Evolutionary conservation across 176 grass and related monocot species (phyloP).

Genomic region (Eleusine coracana): DNA sequence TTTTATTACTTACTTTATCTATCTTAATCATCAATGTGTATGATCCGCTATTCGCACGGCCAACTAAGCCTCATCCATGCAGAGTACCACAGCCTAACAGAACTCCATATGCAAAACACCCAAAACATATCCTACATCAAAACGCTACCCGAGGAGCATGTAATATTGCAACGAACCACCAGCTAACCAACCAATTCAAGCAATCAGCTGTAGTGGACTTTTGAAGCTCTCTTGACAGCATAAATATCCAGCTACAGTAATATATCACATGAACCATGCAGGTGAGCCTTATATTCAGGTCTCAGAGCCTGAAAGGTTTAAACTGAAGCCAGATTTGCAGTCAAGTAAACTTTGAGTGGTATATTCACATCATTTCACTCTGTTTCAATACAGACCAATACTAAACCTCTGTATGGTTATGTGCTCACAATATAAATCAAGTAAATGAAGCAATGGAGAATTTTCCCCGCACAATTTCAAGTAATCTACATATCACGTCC

Average conservation of each 20-base stretch:
- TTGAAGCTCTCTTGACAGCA: background rate
- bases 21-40: background rate
- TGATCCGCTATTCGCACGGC: background rate
- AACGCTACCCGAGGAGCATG: too few relatives aligned
- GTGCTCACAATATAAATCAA: background rate
- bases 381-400: background rate
- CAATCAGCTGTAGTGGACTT: background rate
- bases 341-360: background rate
- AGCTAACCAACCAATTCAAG: background rate
- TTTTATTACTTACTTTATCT: background rate
- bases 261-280: background rate
- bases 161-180: background rate
- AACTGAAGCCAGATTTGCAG: background rate
- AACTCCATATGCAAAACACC: background rate
- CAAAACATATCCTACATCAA: background rate
- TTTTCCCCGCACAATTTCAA: background rate
- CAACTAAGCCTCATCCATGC: background rate
- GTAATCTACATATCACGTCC: background rate
- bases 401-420: background rate
- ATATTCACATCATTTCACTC: background rate
- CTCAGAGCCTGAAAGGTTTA: background rate
- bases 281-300: background rate
- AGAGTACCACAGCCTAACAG: constrained; percentile 2
- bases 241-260: background rate
- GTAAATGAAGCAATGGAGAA: background rate